Evolutionary conservation across 352 stramenopile genomes (phyloP), one percentile per base, ranked within the genome.

Genomic region (Pythium monospermum): DNA sequence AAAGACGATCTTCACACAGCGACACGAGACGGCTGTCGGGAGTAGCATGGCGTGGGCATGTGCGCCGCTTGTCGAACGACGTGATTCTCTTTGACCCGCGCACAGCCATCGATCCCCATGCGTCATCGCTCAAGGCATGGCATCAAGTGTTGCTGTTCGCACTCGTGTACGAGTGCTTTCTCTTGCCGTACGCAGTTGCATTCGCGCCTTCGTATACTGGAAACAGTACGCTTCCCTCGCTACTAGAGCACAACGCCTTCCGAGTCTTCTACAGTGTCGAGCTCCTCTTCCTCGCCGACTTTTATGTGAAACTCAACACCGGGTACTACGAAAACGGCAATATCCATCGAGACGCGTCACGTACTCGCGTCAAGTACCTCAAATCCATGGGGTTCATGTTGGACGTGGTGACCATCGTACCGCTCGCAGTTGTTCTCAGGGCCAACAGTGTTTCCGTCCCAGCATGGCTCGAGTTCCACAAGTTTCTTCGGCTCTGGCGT

Each of bases 291-390:
- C 28, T 69, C 10, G 40, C 52, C 19, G 71, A 87, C 53, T 66
- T 87, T 42, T 76, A 69, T 54, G 64, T 87, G n/a, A 60, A 81
- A 36, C 27, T 76, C 22, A 69, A 84, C 53, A 82, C 69, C 16
- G 73, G 76, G 12, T 85, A 71, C 47, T 85, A 87, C 53, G 53
- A 81, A 35, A 60, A 68, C 36, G 69, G 73, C 46, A 77, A 78
- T 28, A 67, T 85, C 8, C 54, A 68, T 19, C 66, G 64, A 1
- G 72, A 84, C 41, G 66, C 59, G 31, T 55, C 47, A 2, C 70
- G 62, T n/a, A 57, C 74, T 8, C 58, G 70, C 3, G 38, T 37
- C 19, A 78, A 71, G 21, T 85, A 79, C 49, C 26, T 84, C 16
- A 47, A 13, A 12, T 85, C 71, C 3, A 12, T 43, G 0, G 64